These are phyloP conservation scores for Didymellaceae sp. DNA, from an alignment of 2,329 filamentous ascomycete genomes.

Conservation along the genomic window DNA sequence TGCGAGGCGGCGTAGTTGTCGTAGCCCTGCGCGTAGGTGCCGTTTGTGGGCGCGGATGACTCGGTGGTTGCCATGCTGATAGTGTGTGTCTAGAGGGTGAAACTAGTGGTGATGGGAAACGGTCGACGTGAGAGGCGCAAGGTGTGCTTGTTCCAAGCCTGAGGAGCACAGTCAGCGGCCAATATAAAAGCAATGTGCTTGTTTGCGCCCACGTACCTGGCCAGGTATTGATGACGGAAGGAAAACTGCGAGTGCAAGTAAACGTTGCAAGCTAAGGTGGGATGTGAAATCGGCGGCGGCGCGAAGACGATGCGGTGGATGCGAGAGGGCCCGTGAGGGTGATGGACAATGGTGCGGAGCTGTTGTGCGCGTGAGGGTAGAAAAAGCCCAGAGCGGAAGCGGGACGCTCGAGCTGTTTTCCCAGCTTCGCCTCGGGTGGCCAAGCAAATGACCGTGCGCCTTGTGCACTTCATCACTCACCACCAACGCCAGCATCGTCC, in stretches of 20 bases:
- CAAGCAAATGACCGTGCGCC: slow-evolving; percentile 14
- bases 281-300: slow-evolving; percentile 6
- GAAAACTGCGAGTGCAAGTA: slow-evolving; percentile 15
- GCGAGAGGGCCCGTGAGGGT: slow-evolving; percentile 10
- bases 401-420: slow-evolving; percentile 10
- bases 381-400: slow-evolving; percentile 10
- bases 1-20: slow-evolving; percentile 42
- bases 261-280: slow-evolving; percentile 6
- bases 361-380: slow-evolving; percentile 15
- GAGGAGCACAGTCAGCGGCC: slow-evolving; percentile 10
- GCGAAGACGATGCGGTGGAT: slow-evolving; percentile 8
- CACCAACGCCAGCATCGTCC: too few relatives aligned
- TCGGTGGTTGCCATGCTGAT: slow-evolving; percentile 46
- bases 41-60: slow-evolving; percentile 53
- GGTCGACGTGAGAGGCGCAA: slow-evolving; percentile 9
- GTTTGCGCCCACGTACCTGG: slow-evolving; percentile 24
- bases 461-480: too few relatives aligned
- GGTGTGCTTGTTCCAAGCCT: slow-evolving; percentile 15
- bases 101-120: background rate
- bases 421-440: slow-evolving; percentile 16
- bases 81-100: slow-evolving; percentile 17
- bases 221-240: slow-evolving; percentile 19
- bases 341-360: slow-evolving; percentile 12
- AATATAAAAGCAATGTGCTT: slow-evolving; percentile 10
- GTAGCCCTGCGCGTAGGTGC: slow-evolving; percentile 56